Evolutionary conservation across 129 eudicot species (phyloP).

Genomic region (Scalesia atractyloides): DNA sequence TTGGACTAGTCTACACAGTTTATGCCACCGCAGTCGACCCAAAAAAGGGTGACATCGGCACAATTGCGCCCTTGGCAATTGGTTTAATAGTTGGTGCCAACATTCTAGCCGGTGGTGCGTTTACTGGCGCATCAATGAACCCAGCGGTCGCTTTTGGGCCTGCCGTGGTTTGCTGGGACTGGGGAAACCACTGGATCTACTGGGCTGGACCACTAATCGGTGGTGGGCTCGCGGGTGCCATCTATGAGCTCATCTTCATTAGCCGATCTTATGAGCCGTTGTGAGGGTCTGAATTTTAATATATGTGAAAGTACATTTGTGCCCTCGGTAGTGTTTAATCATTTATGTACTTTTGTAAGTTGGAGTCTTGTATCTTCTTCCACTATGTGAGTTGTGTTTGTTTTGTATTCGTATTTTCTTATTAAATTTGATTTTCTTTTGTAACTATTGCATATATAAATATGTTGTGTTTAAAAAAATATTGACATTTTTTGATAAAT

Average conservation of each 20-base stretch:
- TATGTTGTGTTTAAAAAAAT: neutral
- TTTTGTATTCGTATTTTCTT: constrained; percentile 1
- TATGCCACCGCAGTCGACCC: constrained; percentile 70
- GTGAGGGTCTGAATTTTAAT: constrained; percentile 39
- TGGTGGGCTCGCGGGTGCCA: constrained; percentile 46
- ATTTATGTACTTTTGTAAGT: neutral
- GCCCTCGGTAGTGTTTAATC: constrained; percentile 13
- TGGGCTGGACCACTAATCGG: constrained; percentile 64
- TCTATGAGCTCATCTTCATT: constrained; percentile 53
- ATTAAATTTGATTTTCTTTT: neutral
- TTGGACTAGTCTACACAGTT: constrained; percentile 62
- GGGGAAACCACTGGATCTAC: constrained; percentile 52
- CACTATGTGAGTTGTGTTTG: constrained; percentile 22
- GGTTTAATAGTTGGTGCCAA: constrained; percentile 65
- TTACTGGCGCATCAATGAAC: constrained; percentile 69
- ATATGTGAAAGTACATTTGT: constrained; percentile 6
- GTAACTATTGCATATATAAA: neutral
- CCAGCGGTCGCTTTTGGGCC: constrained; percentile 66
- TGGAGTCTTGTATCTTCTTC: constrained; percentile 11
- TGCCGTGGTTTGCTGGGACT: constrained; percentile 51
- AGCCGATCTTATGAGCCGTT: constrained; percentile 49
- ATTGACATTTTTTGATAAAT: neutral
- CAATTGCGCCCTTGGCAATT: constrained; percentile 56
- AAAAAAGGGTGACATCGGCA: constrained; percentile 49
- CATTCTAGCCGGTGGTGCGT: constrained; percentile 64